Percentiles rank a stretch among this genome's conserved stretches.
phyloP scores from a whole-genome alignment of 2,329 filamentous ascomycete genomes.

The Fusarium sororula region DNA sequence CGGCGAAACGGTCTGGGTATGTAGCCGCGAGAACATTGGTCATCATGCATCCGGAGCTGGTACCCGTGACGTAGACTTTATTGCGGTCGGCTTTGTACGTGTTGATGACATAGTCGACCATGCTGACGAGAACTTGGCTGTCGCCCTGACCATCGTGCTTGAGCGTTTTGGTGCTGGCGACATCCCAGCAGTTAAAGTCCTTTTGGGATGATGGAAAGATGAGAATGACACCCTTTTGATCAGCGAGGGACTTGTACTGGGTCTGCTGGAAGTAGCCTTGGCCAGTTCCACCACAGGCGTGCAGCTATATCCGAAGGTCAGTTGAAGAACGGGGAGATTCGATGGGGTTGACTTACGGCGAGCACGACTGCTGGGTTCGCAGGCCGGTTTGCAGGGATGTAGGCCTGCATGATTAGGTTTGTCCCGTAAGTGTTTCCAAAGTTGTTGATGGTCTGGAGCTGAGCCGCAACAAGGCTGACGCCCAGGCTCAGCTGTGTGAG shows the following conservation, averaged over 20 bases:
- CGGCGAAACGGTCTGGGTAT: background rate
- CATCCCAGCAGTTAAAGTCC: conserved; percentile 5
- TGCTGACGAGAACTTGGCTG: conserved; percentile 7
- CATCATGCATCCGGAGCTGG: conserved; percentile 17
- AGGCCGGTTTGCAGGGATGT: background rate
- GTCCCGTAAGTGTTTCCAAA: conserved; percentile 4
- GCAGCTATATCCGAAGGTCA: background rate
- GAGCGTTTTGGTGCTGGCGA: conserved; percentile 1
- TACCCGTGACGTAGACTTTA: conserved; percentile 2
- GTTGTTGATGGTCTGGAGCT: conserved; percentile 16
- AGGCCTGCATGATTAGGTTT: background rate
- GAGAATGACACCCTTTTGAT: background rate
- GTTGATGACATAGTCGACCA: conserved; percentile 9
- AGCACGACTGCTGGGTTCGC: background rate
- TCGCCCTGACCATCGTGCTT: conserved; percentile 9
- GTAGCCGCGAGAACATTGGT: conserved; percentile 12
- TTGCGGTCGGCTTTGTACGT: background rate
- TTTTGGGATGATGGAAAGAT: background rate
- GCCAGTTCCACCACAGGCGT: background rate
- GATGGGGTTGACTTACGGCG: background rate
- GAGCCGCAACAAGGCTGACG: conserved; percentile 8
- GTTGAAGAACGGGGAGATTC: accelerated
- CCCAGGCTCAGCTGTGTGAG: conserved; percentile 4
- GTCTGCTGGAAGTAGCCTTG: conserved; percentile 5
- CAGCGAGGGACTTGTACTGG: background rate